Evolutionary conservation across 2,329 filamentous ascomycete genomes (phyloP).

Genomic region (Exophiala aquamarina): DNA sequence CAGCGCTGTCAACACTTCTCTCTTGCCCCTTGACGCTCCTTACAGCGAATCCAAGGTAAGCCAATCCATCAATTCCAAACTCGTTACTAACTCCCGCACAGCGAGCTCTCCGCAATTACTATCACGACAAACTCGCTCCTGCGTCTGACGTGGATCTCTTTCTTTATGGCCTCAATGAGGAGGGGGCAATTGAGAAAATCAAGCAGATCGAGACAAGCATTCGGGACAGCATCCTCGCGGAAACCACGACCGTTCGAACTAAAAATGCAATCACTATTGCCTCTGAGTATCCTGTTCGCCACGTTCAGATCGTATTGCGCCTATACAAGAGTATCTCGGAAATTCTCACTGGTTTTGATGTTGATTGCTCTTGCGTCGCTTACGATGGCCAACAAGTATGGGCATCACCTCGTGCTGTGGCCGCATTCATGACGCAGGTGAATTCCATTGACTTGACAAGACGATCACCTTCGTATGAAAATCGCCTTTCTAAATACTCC

Average conservation of each 20-base stretch:
- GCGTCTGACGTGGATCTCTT: conserved; percentile 88
- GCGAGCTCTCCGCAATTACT: conserved; percentile 62
- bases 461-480: conserved; percentile 84
- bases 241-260: conserved; percentile 79
- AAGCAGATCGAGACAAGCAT: conserved; percentile 75
- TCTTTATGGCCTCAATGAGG: conserved; percentile 74
- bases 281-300: conserved; percentile 78
- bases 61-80: background rate
- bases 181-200: conserved; percentile 79
- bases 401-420: conserved; percentile 72
- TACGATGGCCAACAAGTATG: conserved; percentile 82
- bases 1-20: conserved; percentile 75
- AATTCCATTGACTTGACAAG: conserved; percentile 78
- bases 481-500: conserved; percentile 80
- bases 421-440: conserved; percentile 76
- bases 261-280: conserved; percentile 87
- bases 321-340: conserved; percentile 82
- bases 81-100: conserved; percentile 1
- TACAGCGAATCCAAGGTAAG: conserved; percentile 59
- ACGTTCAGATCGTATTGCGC: conserved; percentile 82
- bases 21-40: conserved; percentile 67
- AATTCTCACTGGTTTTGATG: conserved; percentile 84
- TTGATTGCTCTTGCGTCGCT: conserved; percentile 78
- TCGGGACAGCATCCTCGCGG: conserved; percentile 74
- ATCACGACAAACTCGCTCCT: conserved; percentile 76